A percentile compares a stretch with the other conserved stretches of the same genome.
These are phyloP conservation scores for Aphanomyces euteiches DNA, from an alignment of 352 stramenopile species.

Conservation along the genomic window DNA sequence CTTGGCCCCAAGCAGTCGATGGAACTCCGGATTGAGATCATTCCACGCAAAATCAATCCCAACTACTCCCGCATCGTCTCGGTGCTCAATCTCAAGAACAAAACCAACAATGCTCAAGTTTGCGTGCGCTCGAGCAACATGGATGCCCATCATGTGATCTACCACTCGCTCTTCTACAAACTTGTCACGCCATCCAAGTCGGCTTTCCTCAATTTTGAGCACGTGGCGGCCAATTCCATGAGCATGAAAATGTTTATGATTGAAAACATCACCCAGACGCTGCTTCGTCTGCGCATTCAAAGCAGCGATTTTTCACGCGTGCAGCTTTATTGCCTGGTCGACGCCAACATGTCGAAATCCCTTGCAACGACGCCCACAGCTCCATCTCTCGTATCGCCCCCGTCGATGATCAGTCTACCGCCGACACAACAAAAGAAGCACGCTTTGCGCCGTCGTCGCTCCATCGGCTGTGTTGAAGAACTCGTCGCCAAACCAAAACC, in stretches of 20 bases:
- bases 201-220: slow-evolving; percentile 85
- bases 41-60: slow-evolving; percentile 83
- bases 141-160: slow-evolving; percentile 88
- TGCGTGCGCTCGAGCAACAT: slow-evolving; percentile 88
- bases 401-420: slow-evolving; percentile 4
- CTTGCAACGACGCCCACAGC: background rate
- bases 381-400: slow-evolving; percentile 15
- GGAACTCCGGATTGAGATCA: slow-evolving; percentile 87
- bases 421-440: background rate
- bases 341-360: background rate
- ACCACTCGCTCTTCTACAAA: slow-evolving; percentile 89
- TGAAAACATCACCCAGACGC: slow-evolving; percentile 84
- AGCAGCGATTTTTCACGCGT: slow-evolving; percentile 70
- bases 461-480: slow-evolving; percentile 24
- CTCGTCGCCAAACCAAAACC: slow-evolving; percentile 20
- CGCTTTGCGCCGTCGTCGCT: slow-evolving; percentile 17
- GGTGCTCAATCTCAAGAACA: slow-evolving; percentile 85
- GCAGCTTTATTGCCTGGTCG: slow-evolving; percentile 58
- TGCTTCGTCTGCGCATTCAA: slow-evolving; percentile 72
- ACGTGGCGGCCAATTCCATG: slow-evolving; percentile 78
- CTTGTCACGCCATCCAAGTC: slow-evolving; percentile 78
- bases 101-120: slow-evolving; percentile 78
- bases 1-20: slow-evolving; percentile 82
- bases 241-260: slow-evolving; percentile 85
- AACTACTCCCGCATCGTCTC: slow-evolving; percentile 87